A percentile compares a stretch with the other conserved stretches of the same genome.
These are phyloP conservation scores for Fusarium dlaminii DNA, from an alignment of 2,329 filamentous ascomycete genomes.

Conservation along the genomic window DNA sequence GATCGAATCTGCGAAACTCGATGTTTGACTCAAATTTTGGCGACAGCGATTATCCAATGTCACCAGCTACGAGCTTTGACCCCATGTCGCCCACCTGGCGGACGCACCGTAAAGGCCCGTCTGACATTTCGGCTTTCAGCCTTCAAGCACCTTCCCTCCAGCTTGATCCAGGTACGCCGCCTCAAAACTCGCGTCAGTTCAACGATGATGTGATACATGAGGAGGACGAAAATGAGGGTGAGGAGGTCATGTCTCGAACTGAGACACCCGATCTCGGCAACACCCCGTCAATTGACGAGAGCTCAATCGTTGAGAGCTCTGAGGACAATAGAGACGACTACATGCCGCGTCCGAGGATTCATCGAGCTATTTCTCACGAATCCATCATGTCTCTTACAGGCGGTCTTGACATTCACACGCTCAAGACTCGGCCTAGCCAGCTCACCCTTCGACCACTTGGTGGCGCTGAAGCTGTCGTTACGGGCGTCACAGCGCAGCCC, in stretches of 20 bases:
- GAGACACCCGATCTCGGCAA: slow-evolving; percentile 41
- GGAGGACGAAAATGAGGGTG: slow-evolving; percentile 49
- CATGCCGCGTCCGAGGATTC: slow-evolving; percentile 60
- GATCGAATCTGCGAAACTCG: slow-evolving; percentile 75
- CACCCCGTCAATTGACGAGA: slow-evolving; percentile 47
- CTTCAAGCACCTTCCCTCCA: slow-evolving; percentile 52
- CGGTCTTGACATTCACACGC: slow-evolving; percentile 88
- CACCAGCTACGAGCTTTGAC: slow-evolving; percentile 79
- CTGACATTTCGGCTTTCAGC: slow-evolving; percentile 64
- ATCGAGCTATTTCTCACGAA: slow-evolving; percentile 80
- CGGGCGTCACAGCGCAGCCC: slow-evolving; percentile 67
- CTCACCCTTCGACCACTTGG: slow-evolving; percentile 68
- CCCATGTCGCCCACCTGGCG: slow-evolving; percentile 71
- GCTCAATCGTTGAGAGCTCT: slow-evolving; percentile 47
- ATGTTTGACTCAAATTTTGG: slow-evolving; percentile 77
- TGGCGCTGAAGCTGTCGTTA: slow-evolving; percentile 64
- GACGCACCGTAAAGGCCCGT: slow-evolving; percentile 64
- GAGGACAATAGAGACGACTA: slow-evolving; percentile 47
- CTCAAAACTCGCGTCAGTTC: slow-evolving; percentile 33
- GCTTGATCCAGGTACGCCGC: slow-evolving; percentile 48
- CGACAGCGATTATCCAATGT: slow-evolving; percentile 76
- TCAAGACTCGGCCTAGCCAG: slow-evolving; percentile 79
- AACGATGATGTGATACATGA: slow-evolving; percentile 49
- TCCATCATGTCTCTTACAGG: slow-evolving; percentile 88
- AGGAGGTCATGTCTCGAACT: slow-evolving; percentile 30